Base-by-base conservation (phyloP, 441 rosid species). In the Erodium texanum region DNA sequence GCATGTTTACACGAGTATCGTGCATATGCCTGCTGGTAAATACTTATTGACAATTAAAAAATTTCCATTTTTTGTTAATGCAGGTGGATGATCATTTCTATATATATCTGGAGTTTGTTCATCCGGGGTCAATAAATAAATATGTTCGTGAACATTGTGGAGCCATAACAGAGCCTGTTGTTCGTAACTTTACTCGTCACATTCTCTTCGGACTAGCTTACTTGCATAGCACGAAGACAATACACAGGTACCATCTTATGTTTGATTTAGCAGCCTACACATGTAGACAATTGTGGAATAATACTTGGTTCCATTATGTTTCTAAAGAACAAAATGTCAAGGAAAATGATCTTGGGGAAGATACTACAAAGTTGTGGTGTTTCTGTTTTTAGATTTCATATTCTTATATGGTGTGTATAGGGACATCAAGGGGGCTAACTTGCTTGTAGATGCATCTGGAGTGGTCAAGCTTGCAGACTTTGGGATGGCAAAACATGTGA, bases 401-500 rank as follows among this genome's bases (percentile, higher is more conserved):
- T 56, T 14, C 67, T 70, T 34, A 56, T 70, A 67, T 62, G 66
- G 69, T 62, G 4, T 70, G 69, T 70, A 43, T 63, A 93, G 99
- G 87, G 99, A 93, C 74, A 93, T 93, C 71, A 93, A 93, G 79
- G 99, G 99, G 38, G 99, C 96, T 71, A 89, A 91, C 84, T 83
- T 94, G 75, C 99, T 91, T 66, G 97, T 91, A 65, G 93, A 94
- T 83, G 93, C 99, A 70, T 83, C 76, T 70, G 99, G 99, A 32
- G 96, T 91, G 29, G 97, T 94, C 69, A 94, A 94, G 82, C 96
- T 94, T 64, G 96, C 96, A n/a, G 97, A 91, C 76, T 94, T 94
- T 79, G 99, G 99, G 80, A 91, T 88, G 99, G 87, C 99, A 45
- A 94, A 94, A 82, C 97, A 84, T 73, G 99, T 94, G 76, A 88